Evolutionary conservation across 2,329 filamentous ascomycete species (phyloP).

Genomic region (Colletotrichum higginsianum): DNA sequence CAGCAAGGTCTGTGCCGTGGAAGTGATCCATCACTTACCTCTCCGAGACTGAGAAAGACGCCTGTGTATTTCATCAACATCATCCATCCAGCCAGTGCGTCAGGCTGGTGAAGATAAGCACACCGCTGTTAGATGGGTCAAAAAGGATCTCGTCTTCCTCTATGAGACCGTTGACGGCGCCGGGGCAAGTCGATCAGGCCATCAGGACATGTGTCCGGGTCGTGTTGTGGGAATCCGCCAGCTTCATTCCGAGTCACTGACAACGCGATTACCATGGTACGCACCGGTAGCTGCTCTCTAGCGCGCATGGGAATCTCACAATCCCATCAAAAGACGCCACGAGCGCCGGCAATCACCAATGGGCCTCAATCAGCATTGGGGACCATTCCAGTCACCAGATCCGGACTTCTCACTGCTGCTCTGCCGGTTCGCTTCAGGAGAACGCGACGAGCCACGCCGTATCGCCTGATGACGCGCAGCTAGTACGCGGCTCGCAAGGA

Average conservation of each 20-base stretch:
- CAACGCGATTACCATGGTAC: neutral
- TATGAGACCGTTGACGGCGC: slow-evolving; percentile 25
- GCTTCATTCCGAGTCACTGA: slow-evolving; percentile 23
- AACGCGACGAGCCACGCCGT: neutral
- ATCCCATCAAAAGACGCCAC: neutral
- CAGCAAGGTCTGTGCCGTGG: too few relatives aligned
- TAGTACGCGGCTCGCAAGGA: neutral
- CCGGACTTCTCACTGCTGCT: neutral
- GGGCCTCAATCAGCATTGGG: neutral
- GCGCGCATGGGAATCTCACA: neutral
- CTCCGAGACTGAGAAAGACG: slow-evolving; percentile 22
- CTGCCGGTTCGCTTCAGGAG: neutral
- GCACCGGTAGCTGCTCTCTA: neutral
- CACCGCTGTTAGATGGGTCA: neutral
- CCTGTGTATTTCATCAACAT: slow-evolving; percentile 6
- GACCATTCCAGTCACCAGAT: neutral
- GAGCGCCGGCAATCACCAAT: neutral
- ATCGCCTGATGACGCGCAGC: neutral
- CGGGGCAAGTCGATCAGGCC: slow-evolving; percentile 31
- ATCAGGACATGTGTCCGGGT: slow-evolving; percentile 6
- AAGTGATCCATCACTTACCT: slow-evolving; percentile 3
- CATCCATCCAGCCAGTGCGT: slow-evolving; percentile 4
- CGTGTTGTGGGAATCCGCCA: slow-evolving; percentile 15
- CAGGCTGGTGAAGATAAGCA: slow-evolving; percentile 26
- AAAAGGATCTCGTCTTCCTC: slow-evolving; percentile 7